Evolutionary conservation across 345 rosid species (phyloP).

Genomic region (Citrus trifoliata): DNA sequence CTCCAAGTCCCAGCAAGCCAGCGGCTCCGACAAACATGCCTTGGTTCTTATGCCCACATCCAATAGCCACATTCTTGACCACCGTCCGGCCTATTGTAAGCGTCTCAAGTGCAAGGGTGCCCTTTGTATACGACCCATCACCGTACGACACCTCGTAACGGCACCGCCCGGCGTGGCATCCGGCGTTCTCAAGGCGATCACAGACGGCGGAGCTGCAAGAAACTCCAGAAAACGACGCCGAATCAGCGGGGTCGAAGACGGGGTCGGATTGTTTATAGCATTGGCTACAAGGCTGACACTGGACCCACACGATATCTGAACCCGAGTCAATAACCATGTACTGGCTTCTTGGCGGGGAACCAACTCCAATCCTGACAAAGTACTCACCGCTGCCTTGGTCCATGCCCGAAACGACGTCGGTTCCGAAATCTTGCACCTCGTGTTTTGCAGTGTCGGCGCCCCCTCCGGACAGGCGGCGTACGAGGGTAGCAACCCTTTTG

Average conservation of each 20-base stretch:
- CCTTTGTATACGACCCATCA: constrained; percentile 93
- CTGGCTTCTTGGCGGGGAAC: constrained; percentile 81
- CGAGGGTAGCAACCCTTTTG: constrained; percentile 49
- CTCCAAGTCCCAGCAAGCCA: constrained; percentile 85
- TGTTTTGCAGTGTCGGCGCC: not conserved
- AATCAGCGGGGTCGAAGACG: constrained; percentile 76
- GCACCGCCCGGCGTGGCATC: constrained; percentile 75
- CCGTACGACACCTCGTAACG: constrained; percentile 90
- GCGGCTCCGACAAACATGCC: constrained; percentile 98
- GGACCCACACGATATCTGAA: constrained; percentile 97
- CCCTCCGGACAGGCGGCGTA: constrained; percentile 42
- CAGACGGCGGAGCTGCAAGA: constrained; percentile 78
- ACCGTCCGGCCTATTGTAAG: constrained; percentile 62
- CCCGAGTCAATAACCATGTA: constrained; percentile 94
- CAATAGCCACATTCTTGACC: constrained; percentile 74
- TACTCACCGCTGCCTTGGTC: constrained; percentile 96
- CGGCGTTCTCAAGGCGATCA: constrained; percentile 65
- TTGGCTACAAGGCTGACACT: constrained; percentile 86
- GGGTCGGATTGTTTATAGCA: constrained; percentile 95
- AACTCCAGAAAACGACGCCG: constrained; percentile 72
- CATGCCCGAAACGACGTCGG: constrained; percentile 95
- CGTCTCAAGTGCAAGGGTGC: constrained; percentile 82
- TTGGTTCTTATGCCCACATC: constrained; percentile 85
- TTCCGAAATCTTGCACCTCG: constrained; percentile 55
- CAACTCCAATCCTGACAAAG: constrained; percentile 87